A percentile compares a stretch with the other conserved stretches of the same genome.
Conservation (phyloP, 176 grass and related monocot genomes). For the Bonia amplexicaulis region DNA sequence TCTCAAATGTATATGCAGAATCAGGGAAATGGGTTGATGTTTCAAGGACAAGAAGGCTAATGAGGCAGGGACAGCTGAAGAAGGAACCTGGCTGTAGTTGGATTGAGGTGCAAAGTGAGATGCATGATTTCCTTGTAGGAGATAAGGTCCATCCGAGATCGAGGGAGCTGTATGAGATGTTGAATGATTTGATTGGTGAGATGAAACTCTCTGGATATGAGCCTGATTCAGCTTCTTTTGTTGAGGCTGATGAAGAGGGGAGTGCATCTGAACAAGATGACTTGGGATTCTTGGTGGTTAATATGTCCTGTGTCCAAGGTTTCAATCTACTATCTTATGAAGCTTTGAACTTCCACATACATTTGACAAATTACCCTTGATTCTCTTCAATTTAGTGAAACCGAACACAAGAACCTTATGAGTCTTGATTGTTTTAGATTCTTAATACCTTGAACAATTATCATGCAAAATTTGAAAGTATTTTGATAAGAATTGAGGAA, state of each 20-base stretch:
- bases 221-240: constrained; percentile 32
- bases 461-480: no score
- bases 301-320: neutral
- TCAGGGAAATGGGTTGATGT: constrained; percentile 62
- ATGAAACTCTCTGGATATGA: constrained; percentile 62
- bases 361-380: neutral
- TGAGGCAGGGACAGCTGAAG: constrained; percentile 60
- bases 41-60: constrained; percentile 63
- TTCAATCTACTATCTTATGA: constrained; percentile 1
- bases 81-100: constrained; percentile 92
- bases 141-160: constrained; percentile 62
- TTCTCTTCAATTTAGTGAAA: no score
- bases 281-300: constrained; percentile 10
- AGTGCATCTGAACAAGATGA: constrained; percentile 26
- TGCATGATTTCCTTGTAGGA: constrained; percentile 72
- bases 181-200: constrained; percentile 62
- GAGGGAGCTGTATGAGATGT: constrained; percentile 56
- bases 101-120: constrained; percentile 71
- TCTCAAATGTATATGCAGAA: constrained; percentile 68
- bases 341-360: neutral
- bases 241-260: constrained; percentile 39
- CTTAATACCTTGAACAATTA: no score
- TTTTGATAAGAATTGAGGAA: no score
- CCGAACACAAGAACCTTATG: no score
- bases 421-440: no score